phyloP scores from a whole-genome alignment of 495 filamentous ascomycete species.

The Pseudomonodictys pantanalensis region DNA sequence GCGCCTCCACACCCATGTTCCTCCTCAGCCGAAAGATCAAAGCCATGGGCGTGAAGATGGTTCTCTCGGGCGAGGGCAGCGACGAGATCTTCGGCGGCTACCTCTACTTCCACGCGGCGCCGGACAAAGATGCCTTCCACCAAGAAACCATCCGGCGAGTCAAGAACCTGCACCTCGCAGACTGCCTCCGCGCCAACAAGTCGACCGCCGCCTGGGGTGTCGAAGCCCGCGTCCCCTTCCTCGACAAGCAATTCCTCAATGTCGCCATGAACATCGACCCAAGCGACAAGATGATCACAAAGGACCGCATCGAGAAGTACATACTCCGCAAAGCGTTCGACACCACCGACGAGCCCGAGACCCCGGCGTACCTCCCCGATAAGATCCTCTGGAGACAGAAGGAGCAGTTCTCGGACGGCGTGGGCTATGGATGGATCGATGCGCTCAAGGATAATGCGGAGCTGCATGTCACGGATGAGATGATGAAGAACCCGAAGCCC shows the following conservation, averaged over 20 bases:
- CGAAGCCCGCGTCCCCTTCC: constrained; percentile 95
- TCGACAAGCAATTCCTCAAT: constrained; percentile 96
- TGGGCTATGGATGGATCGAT: constrained; percentile 99
- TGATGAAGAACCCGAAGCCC: constrained; percentile 93
- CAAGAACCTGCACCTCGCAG: constrained; percentile 91
- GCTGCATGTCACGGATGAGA: constrained; percentile 84
- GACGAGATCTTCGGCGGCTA: constrained; percentile 99
- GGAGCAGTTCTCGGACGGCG: constrained; percentile 98
- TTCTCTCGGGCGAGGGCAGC: constrained; percentile 90
- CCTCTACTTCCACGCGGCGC: constrained; percentile 95
- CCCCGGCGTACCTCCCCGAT: constrained; percentile 81
- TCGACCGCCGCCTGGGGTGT: constrained; percentile 98
- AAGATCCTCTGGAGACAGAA: constrained; percentile 98
- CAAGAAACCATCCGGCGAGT: constrained; percentile 86
- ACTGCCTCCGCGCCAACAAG: constrained; percentile 97
- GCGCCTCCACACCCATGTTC: constrained; percentile 98
- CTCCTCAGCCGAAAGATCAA: constrained; percentile 97
- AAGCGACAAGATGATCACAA: constrained; percentile 88
- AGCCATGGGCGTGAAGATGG: constrained; percentile 99
- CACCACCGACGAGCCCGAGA: constrained; percentile 75
- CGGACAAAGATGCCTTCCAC: constrained; percentile 87
- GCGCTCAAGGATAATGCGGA: constrained; percentile 91
- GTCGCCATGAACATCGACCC: constrained; percentile 89
- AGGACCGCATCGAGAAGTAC: constrained; percentile 92
- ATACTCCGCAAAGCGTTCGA: constrained; percentile 97